phyloP scores from a whole-genome alignment of 2,329 filamentous ascomycete genomes.

The Teratosphaeria gauchensis region DNA sequence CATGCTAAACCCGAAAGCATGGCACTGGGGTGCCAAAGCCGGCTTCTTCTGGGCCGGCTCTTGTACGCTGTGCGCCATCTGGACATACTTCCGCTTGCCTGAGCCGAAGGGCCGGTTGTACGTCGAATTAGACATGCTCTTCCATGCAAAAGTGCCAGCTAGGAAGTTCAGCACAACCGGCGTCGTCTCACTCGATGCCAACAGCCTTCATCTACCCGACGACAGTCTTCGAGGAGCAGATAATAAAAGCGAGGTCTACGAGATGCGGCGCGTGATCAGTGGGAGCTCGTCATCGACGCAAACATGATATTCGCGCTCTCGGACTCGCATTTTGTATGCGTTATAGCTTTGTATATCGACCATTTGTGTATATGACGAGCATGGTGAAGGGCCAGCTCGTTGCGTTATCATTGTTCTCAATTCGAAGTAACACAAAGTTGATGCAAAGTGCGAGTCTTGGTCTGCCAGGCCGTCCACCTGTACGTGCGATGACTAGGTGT shows the following conservation, averaged over 20 bases:
- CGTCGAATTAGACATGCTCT: slow-evolving; percentile 48
- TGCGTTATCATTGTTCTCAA: too few species aligned
- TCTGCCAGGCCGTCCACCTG: too few species aligned
- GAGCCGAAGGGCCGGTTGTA: slow-evolving; percentile 35
- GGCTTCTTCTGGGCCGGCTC: slow-evolving; percentile 35
- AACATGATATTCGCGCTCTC: neutral
- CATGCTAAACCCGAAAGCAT: slow-evolving; percentile 17
- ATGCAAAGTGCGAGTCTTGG: too few species aligned
- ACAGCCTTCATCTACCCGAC: neutral
- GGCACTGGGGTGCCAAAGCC: slow-evolving; percentile 10
- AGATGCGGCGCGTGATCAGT: neutral
- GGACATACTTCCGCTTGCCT: slow-evolving; percentile 36
- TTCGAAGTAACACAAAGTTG: too few species aligned
- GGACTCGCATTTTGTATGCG: neutral
- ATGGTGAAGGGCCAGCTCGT: too few species aligned
- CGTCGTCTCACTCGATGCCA: neutral
- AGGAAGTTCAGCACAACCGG: slow-evolving; percentile 28
- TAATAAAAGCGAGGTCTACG: neutral
- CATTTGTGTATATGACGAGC: neutral
- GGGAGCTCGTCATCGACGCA: neutral
- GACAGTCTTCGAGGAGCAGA: neutral
- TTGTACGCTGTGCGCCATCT: slow-evolving; percentile 27
- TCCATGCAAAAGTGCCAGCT: slow-evolving; percentile 37
- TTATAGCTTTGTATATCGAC: neutral
- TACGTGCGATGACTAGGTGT: too few species aligned